These are phyloP conservation scores for Myxozyma neglecta DNA, from an alignment of 805 yeast species.

Conservation along the genomic window DNA sequence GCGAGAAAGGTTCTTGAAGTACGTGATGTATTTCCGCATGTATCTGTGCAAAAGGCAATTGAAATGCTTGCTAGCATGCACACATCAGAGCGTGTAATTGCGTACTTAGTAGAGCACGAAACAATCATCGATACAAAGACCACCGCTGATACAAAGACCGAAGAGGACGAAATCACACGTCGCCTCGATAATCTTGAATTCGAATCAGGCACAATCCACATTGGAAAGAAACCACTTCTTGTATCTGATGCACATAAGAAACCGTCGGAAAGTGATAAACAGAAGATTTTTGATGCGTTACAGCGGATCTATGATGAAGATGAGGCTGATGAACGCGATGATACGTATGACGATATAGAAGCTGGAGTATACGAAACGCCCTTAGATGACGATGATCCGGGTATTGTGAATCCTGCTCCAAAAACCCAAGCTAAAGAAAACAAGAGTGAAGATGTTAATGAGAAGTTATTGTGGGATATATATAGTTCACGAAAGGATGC, in stretches of 20 bases:
- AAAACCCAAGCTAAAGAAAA: constrained; percentile 19
- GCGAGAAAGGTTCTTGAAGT: constrained; percentile 13
- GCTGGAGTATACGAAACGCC: constrained; percentile 28
- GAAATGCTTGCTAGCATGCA: constrained; percentile 1
- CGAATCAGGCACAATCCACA: constrained; percentile 21
- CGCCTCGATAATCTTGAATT: constrained; percentile 21
- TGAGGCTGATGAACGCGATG: constrained; percentile 33
- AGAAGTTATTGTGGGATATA: constrained; percentile 56
- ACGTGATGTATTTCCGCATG: constrained; percentile 9
- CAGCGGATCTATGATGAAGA: constrained; percentile 31
- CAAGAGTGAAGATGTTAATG: constrained; percentile 41
- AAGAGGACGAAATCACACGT: constrained; percentile 6
- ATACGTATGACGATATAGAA: constrained; percentile 41
- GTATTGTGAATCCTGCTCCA: neutral
- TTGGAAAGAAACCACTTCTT: constrained; percentile 12
- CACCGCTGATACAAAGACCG: neutral
- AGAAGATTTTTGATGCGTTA: constrained; percentile 24
- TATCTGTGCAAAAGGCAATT: constrained; percentile 7
- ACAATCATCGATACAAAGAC: neutral
- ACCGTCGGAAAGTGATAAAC: constrained; percentile 15
- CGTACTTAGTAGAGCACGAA: constrained; percentile 18
- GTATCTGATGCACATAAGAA: constrained; percentile 17
- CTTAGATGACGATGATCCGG: constrained; percentile 5
- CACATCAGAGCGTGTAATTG: constrained; percentile 9
- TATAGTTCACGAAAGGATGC: constrained; percentile 53